A percentile compares a stretch with the other conserved stretches of the same genome.
Evolutionary conservation across 768 basidiomycete species (phyloP).

Genomic region (Hericium coralloides): DNA sequence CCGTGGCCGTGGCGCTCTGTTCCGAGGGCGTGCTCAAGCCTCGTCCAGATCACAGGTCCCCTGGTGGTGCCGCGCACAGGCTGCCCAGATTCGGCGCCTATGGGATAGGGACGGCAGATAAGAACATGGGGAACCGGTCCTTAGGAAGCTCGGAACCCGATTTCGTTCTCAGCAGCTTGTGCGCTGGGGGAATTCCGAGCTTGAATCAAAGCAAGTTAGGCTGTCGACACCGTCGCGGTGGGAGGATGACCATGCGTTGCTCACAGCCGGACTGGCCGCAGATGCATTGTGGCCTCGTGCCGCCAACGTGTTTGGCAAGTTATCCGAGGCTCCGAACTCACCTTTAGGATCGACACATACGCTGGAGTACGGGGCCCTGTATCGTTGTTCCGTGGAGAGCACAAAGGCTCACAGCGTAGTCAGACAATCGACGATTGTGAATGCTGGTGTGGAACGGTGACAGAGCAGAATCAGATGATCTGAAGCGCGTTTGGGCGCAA

Average conservation of each 20-base stretch:
- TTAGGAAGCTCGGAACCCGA: constrained; percentile 7
- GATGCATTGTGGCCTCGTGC: background rate
- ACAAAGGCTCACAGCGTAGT: too few relatives aligned
- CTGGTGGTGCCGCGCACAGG: background rate
- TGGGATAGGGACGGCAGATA: background rate
- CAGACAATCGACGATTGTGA: too few relatives aligned
- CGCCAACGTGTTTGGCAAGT: background rate
- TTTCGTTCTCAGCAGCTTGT: constrained; percentile 6
- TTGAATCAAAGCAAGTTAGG: background rate
- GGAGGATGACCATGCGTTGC: background rate
- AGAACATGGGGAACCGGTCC: constrained; percentile 1
- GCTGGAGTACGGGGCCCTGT: background rate
- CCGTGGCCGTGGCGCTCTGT: constrained; percentile 5
- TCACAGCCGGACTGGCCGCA: background rate
- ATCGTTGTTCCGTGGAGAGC: too few relatives aligned
- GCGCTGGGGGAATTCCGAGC: background rate
- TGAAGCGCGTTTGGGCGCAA: too few relatives aligned
- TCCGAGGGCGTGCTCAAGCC: constrained; percentile 1
- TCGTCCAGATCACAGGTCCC: constrained; percentile 2
- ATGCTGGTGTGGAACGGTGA: too few relatives aligned
- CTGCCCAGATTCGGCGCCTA: background rate
- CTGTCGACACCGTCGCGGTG: background rate
- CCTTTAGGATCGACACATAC: background rate
- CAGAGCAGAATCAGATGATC: too few relatives aligned
- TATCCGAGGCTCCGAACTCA: background rate